Base-by-base conservation (phyloP, 108 stramenopile genomes). In the Seminavis robusta region DNA sequence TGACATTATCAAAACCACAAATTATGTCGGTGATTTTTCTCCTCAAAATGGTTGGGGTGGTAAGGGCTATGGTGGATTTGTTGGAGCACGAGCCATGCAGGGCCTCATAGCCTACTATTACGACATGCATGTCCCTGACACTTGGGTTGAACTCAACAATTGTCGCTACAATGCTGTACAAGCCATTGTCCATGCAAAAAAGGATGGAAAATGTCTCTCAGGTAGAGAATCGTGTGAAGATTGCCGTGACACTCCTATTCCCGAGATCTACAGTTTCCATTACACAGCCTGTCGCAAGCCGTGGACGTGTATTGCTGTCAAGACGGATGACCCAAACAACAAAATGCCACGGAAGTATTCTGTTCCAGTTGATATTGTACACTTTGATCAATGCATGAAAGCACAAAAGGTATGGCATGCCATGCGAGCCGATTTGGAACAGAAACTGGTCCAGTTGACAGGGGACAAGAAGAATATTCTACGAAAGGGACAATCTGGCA, bases 31-130 rank as follows among this genome's bases (percentile, higher is more conserved):
- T 3, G 81, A 71, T 40, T 60, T 64, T 17, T 56, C 61, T 2
- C 57, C 69, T 15, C 58, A 55, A 47, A 37, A 49, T 42, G 84
- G 84, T 2, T 86, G 84, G 84, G 74, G 67, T 1, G 49, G 45
- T 0, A 58, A 44, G 6, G 80, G 80, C 13, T 57, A 78, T 9
- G 78, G 80, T 25, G 40, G 53, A 32, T 69, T 67, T 36, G 52
- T 79, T n/a, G 84, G 84, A 11, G 80, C 80, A 42, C 76, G 58
- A 80, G 73, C 84, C 8, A 74, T 76, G 49, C 84, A 81, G 33
- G 84, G 84, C 0, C 45, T 86, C 24, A 51, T 86, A 33, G 80
- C 80, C 1, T 86, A 81, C 41, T 81, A 66, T 33, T 86, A 81
- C 53, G 84, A 86, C 29, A 63, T 71, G 38, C 43, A 79, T 3